Evolutionary conservation across 2,329 filamentous ascomycete species (phyloP).

Genomic region (Cladophialophora carrionii): DNA sequence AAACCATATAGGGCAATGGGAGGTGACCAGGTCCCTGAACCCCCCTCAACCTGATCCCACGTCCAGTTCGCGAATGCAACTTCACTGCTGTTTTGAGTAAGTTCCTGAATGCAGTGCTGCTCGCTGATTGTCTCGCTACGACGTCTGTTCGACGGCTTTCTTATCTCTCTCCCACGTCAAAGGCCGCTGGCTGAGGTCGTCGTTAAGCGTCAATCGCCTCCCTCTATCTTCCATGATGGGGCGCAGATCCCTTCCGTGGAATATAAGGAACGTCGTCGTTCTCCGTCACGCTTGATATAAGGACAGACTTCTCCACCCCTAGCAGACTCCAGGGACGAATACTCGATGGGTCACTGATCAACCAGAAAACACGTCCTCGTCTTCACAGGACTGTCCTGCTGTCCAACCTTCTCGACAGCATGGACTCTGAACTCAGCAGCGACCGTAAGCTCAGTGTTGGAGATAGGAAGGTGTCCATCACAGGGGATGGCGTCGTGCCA

Average conservation of each 20-base stretch:
- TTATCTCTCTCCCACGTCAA: constrained; percentile 13
- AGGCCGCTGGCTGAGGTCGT: neutral
- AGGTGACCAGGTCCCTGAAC: neutral
- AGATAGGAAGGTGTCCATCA: constrained; percentile 20
- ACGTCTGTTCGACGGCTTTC: neutral
- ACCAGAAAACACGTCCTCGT: neutral
- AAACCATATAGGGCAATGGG: neutral
- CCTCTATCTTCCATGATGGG: neutral
- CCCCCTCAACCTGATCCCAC: neutral
- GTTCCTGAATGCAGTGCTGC: neutral
- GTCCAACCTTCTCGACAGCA: constrained; percentile 1
- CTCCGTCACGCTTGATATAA: neutral
- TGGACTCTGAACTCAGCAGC: constrained; percentile 13
- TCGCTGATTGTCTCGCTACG: constrained; percentile 2
- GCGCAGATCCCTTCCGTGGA: neutral
- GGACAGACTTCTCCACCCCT: neutral
- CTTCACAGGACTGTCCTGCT: neutral
- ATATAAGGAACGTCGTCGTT: neutral
- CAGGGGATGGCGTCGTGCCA: constrained; percentile 20
- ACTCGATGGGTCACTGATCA: neutral
- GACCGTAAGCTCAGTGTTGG: constrained; percentile 6
- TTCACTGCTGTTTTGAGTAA: constrained; percentile 10
- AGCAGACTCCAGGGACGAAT: neutral
- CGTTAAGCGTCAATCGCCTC: neutral
- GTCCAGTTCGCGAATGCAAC: neutral